A percentile compares a stretch with the other conserved stretches of the same genome.
Conservation (phyloP, 257 asterid genomes). For the Solanum bulbocastanum region DNA sequence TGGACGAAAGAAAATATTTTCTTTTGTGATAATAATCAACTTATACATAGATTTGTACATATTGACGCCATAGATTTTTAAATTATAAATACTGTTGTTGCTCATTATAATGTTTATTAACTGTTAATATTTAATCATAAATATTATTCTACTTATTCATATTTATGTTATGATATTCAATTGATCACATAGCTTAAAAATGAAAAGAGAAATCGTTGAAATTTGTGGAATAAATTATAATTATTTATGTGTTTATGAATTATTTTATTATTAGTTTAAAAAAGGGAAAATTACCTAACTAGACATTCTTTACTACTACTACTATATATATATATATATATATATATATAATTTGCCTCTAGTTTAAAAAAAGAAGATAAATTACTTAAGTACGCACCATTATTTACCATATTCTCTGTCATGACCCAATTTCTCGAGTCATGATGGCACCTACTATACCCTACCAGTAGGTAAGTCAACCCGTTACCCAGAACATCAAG, state of each 20-base stretch:
- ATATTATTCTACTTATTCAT: not conserved
- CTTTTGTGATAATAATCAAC: not conserved
- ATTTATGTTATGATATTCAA: not conserved
- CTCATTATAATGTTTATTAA: not conserved
- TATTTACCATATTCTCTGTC: too few relatives aligned
- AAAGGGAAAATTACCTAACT: rapidly evolving
- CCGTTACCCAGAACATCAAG: too few relatives aligned
- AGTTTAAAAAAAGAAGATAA: too few relatives aligned
- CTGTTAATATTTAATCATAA: not conserved
- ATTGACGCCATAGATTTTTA: not conserved
- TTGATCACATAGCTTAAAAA: not conserved
- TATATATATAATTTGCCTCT: too few relatives aligned
- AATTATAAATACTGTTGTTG: not conserved
- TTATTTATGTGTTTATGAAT: not conserved
- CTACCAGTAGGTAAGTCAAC: too few relatives aligned
- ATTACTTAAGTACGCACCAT: too few relatives aligned
- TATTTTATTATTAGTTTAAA: too few relatives aligned
- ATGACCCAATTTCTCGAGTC: too few relatives aligned
- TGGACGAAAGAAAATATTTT: not conserved
- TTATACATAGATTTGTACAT: not conserved
- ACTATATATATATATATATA: too few relatives aligned
- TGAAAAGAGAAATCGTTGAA: too few relatives aligned
- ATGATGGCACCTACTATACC: too few relatives aligned
- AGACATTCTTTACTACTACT: too few relatives aligned
- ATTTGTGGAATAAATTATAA: not conserved